These are phyloP conservation scores for Abrus pulchellus DNA, from an alignment of 306 rosid species.

Conservation along the genomic window DNA sequence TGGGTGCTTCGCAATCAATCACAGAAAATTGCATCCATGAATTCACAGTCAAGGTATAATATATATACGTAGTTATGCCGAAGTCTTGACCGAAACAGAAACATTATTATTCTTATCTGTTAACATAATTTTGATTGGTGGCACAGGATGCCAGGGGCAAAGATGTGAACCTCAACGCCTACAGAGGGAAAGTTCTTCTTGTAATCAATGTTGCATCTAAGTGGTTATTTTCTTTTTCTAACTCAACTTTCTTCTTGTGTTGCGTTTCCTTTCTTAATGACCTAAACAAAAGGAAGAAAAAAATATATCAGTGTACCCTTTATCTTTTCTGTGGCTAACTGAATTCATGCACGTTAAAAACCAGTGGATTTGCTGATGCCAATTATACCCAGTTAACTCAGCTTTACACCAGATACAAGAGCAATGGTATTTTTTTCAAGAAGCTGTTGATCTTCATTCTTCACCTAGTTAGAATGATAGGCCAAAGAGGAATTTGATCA, in stretches of 20 bases:
- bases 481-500: background rate
- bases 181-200: constrained; percentile 86
- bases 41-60: constrained; percentile 80
- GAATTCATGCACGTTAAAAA: constrained; percentile 7
- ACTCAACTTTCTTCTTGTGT: background rate
- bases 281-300: background rate
- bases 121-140: background rate
- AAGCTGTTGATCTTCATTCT: background rate
- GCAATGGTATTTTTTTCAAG: constrained; percentile 57
- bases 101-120: constrained; percentile 6
- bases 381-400: constrained; percentile 90
- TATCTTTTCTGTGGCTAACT: constrained; percentile 21
- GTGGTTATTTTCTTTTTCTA: constrained; percentile 64
- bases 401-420: constrained; percentile 72
- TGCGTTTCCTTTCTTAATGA: background rate
- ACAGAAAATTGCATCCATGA: constrained; percentile 78
- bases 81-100: background rate
- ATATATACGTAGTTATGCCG: background rate
- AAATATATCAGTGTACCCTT: background rate
- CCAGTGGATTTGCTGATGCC: constrained; percentile 77
- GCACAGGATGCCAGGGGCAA: constrained; percentile 76
- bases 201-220: constrained; percentile 94
- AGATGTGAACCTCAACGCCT: constrained; percentile 74
- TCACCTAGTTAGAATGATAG: constrained; percentile 17
- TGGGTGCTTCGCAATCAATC: constrained; percentile 85